These are phyloP conservation scores for Suhomyces maxii DNA, from an alignment of 1,139 yeast genomes.

Conservation along the genomic window DNA sequence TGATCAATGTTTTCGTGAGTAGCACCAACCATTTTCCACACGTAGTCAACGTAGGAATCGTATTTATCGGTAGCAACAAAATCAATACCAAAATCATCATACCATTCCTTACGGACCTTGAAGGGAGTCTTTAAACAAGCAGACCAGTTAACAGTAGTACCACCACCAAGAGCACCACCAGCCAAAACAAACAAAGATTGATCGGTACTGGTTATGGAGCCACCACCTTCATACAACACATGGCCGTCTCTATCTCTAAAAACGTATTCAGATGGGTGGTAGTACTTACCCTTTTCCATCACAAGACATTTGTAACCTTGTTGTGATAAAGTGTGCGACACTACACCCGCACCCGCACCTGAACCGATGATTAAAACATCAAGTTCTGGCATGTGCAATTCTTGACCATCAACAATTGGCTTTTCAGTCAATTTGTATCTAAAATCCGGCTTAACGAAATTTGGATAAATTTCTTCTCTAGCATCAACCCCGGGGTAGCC, in stretches of 20 bases:
- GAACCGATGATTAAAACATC: conserved; percentile 57
- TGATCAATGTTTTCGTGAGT: conserved; percentile 42
- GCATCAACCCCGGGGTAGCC: conserved; percentile 37
- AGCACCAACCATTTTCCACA: conserved; percentile 54
- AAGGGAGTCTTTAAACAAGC: conserved; percentile 56
- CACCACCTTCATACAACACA: conserved; percentile 44
- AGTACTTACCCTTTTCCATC: conserved; percentile 55
- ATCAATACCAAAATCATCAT: conserved; percentile 46
- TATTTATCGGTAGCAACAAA: conserved; percentile 48
- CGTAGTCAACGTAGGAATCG: conserved; percentile 51
- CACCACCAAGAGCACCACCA: conserved; percentile 62
- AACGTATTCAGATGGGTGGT: conserved; percentile 34
- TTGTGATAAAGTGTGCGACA: conserved; percentile 49
- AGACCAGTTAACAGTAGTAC: conserved; percentile 64
- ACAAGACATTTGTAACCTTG: conserved; percentile 50
- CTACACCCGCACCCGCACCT: conserved; percentile 62
- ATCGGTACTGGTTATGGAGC: conserved; percentile 32
- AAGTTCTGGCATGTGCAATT: conserved; percentile 37
- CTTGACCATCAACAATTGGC: conserved; percentile 32
- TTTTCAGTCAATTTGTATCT: conserved; percentile 34
- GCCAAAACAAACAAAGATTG: conserved; percentile 48
- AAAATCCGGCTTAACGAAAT: conserved; percentile 26
- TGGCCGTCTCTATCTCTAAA: conserved; percentile 43
- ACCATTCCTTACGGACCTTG: conserved; percentile 58
- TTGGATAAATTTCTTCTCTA: conserved; percentile 32